Conservation (phyloP, 257 asterid genomes). For the Paraleonurus japonicus region DNA sequence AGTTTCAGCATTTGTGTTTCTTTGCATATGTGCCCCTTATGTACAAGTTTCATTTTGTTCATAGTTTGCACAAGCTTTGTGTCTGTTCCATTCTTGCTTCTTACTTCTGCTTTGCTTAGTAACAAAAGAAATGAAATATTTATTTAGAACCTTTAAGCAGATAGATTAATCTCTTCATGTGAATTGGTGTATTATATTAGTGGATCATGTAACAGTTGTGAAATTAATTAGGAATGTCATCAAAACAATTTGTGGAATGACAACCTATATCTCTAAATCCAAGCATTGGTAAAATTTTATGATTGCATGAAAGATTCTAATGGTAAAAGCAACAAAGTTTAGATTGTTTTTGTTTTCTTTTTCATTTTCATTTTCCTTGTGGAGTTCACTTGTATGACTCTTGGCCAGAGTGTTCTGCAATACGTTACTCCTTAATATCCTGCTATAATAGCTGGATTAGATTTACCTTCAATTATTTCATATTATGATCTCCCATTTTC, state of each 20-base stretch:
- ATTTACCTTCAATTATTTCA: neutral
- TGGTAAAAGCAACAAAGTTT: neutral
- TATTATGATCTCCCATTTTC: conserved; percentile 22
- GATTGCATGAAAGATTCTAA: neutral
- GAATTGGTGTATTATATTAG: neutral
- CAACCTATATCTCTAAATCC: neutral
- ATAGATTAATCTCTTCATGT: neutral
- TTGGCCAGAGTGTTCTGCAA: neutral
- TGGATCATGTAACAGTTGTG: neutral
- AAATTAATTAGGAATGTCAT: neutral
- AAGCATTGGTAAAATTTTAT: neutral
- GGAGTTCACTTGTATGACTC: neutral
- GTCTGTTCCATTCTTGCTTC: conserved; percentile 2
- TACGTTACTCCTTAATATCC: neutral
- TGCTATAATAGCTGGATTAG: conserved; percentile 6
- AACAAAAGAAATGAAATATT: conserved; percentile 10
- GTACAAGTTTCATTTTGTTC: conserved; percentile 1
- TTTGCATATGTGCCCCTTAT: conserved; percentile 18
- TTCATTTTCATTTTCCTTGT: neutral
- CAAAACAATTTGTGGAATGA: neutral
- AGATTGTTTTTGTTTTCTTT: neutral
- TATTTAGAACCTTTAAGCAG: neutral
- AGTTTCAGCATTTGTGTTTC: conserved; percentile 16
- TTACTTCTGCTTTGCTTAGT: neutral
- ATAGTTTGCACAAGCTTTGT: neutral